Conservation (phyloP, 1,284 basidiomycete species). For the Apiotrichum laibachii region DNA sequence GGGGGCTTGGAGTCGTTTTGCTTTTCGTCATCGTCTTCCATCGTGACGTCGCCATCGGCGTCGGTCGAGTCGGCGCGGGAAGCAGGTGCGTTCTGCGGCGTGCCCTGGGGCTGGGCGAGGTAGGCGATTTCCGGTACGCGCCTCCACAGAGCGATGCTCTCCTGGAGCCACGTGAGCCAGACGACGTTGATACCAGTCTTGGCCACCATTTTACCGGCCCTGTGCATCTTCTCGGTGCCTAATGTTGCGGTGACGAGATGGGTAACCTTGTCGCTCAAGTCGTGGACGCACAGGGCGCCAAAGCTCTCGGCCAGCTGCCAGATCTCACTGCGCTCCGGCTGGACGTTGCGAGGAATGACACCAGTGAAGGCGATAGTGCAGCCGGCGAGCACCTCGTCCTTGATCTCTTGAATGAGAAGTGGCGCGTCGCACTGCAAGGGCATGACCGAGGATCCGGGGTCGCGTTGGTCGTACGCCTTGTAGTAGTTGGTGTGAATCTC, state of each 20-base stretch:
- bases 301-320: conserved; percentile 86
- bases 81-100: background rate
- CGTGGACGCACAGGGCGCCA: conserved; percentile 74
- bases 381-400: conserved; percentile 69
- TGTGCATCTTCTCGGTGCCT: conserved; percentile 86
- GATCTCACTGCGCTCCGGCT: conserved; percentile 69
- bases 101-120: conserved; percentile 5
- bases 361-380: conserved; percentile 86
- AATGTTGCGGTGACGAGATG: conserved; percentile 89
- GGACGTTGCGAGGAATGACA: conserved; percentile 80
- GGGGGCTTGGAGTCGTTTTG: no score
- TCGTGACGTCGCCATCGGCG: conserved; percentile 74
- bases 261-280: conserved; percentile 68
- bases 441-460: conserved; percentile 5
- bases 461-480: conserved; percentile 40
- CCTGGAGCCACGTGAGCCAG: conserved; percentile 81
- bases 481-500: conserved; percentile 77
- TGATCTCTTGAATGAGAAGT: conserved; percentile 67
- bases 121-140: conserved; percentile 37
- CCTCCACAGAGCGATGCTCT: conserved; percentile 76
- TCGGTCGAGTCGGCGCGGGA: conserved; percentile 41
- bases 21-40: conserved; percentile 18
- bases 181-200: conserved; percentile 71
- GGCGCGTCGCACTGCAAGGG: conserved; percentile 26
- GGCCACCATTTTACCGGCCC: conserved; percentile 61